These are phyloP conservation scores for Wickerhamomyces queroliae DNA, from an alignment of 805 yeast genomes.

Conservation along the genomic window DNA sequence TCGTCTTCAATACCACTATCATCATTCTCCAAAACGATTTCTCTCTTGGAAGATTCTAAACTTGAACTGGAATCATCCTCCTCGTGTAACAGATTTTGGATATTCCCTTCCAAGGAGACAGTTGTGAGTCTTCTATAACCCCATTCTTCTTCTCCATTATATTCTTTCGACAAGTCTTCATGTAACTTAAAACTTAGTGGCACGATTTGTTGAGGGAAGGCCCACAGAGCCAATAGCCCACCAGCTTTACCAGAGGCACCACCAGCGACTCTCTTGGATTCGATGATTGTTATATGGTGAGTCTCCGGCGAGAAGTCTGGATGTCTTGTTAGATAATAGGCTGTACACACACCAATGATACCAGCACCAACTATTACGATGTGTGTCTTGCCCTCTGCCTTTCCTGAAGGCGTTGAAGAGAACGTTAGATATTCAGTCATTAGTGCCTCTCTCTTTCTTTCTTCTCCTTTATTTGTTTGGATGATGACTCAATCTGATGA, in stretches of 20 bases:
- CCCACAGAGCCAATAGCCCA: constrained; percentile 91
- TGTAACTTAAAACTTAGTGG: constrained; percentile 84
- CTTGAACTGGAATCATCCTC: constrained; percentile 10
- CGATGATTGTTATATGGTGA: constrained; percentile 80
- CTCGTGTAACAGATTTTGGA: constrained; percentile 27
- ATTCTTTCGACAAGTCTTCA: constrained; percentile 71
- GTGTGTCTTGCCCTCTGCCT: constrained; percentile 55
- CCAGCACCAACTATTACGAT: constrained; percentile 92
- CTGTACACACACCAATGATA: constrained; percentile 92
- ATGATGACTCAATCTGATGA: too few species aligned
- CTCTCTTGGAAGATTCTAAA: constrained; percentile 11
- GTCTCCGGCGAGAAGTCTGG: constrained; percentile 68
- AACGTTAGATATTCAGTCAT: constrained; percentile 16
- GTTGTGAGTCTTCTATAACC: constrained; percentile 89
- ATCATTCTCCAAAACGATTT: constrained; percentile 9
- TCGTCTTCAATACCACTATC: constrained; percentile 21
- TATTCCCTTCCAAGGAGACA: constrained; percentile 80
- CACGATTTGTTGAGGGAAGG: constrained; percentile 92
- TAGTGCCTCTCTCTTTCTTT: too few species aligned
- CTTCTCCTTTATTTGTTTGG: too few species aligned
- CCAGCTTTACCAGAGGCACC: constrained; percentile 99
- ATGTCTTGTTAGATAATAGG: constrained; percentile 81
- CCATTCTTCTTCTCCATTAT: constrained; percentile 85
- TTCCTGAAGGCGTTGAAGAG: constrained; percentile 21
- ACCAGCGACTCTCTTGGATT: constrained; percentile 89